phyloP scores from a whole-genome alignment of 768 basidiomycete species.

The Ramaria rubella region DNA sequence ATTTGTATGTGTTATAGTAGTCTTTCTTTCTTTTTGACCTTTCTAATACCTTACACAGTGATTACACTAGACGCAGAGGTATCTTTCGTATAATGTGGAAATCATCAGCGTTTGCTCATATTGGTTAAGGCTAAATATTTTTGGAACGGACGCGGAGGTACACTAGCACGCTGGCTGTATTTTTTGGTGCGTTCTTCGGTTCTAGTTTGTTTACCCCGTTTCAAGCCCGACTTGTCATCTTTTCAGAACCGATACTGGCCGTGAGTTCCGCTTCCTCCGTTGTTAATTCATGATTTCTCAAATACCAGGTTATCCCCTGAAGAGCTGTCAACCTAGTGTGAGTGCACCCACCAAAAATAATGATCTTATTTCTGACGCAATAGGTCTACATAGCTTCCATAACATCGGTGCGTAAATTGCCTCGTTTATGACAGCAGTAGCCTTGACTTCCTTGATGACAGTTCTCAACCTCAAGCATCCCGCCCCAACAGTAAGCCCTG shows the following conservation, averaged over 20 bases:
- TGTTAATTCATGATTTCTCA: too few relatives aligned
- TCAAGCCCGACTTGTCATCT: neutral
- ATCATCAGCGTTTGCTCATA: neutral
- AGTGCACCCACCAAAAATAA: neutral
- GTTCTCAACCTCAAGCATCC: neutral
- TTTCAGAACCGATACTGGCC: constrained; percentile 4
- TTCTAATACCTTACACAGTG: neutral
- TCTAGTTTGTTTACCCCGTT: neutral
- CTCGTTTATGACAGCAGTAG: neutral
- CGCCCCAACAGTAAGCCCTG: neutral
- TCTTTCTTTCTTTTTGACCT: neutral
- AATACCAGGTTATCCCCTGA: neutral
- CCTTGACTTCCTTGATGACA: neutral
- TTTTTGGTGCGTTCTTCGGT: neutral
- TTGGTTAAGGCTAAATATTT: neutral
- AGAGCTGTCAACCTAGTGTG: constrained; percentile 1
- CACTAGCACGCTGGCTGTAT: neutral
- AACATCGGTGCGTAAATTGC: neutral
- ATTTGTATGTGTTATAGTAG: neutral
- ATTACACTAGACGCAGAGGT: constrained; percentile 1
- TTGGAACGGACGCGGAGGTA: neutral
- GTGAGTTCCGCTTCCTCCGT: neutral
- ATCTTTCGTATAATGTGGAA: neutral
- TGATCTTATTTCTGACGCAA: too few relatives aligned
- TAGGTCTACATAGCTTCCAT: neutral